Evolutionary conservation across 208 protist genomes (phyloP).

Genomic region (Leptomonas seymouri): DNA sequence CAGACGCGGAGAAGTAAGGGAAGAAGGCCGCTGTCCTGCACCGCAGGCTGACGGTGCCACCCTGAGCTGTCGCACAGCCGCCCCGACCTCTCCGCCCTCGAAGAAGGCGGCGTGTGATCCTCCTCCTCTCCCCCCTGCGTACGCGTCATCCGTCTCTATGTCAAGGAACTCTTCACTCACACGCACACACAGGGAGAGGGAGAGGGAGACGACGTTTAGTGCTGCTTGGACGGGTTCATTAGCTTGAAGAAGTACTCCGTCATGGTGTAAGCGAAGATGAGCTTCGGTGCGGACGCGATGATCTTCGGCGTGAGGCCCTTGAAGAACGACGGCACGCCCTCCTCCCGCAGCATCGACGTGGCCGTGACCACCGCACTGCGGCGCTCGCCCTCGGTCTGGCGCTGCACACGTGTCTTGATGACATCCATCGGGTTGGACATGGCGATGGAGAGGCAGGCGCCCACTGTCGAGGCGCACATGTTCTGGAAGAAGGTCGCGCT

Average conservation of each 20-base stretch:
- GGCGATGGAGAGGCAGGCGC: conserved; percentile 80
- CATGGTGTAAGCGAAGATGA: conserved; percentile 89
- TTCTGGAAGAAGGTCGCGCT: conserved; percentile 87
- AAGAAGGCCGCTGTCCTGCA: no score
- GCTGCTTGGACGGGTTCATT: conserved; percentile 51
- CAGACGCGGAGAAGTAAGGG: no score
- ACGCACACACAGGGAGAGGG: no score
- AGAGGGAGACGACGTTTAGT: no score
- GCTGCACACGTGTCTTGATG: conserved; percentile 93
- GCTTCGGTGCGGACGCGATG: conserved; percentile 76
- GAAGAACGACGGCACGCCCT: conserved; percentile 84
- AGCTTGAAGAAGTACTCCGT: conserved; percentile 76
- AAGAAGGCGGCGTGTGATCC: no score
- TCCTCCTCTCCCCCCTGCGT: no score
- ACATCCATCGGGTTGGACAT: conserved; percentile 94
- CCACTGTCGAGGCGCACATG: conserved; percentile 81
- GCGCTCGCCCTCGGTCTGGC: conserved; percentile 51
- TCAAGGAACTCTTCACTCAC: no score
- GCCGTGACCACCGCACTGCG: conserved; percentile 50
- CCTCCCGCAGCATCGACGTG: conserved; percentile 68
- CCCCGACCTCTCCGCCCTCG: no score
- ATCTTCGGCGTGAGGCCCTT: conserved; percentile 92
- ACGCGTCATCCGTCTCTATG: no score
- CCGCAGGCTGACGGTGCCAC: no score
- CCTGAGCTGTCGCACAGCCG: no score